Base-by-base conservation (phyloP, 768 basidiomycete genomes). In the Piloderma croceum region DNA sequence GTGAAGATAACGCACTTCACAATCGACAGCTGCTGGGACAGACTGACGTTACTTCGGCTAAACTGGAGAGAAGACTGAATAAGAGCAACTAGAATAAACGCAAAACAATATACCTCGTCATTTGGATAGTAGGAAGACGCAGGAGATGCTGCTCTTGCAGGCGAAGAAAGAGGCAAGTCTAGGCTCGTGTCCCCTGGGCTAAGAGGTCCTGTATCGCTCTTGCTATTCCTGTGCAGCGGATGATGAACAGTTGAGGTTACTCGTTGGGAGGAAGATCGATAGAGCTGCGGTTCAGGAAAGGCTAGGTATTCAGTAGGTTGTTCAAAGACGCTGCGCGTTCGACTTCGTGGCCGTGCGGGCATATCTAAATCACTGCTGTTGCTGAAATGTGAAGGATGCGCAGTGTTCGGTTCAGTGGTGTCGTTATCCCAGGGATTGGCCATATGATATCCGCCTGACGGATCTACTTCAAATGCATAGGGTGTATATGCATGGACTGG, bases 231-330 rank as follows among this genome's bases (percentile, higher is more conserved):
- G 48, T 74, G 67, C 7, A 58, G 49, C 10, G 54, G 49, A 7
- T 43, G 38, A 12, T 49, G 50, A 13, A 36, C 38, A 38, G 47
- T 57, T 39, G 46, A 54, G 45, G 44, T 57, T 32, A 39, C 52
- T 42, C 38, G 58, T 46, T 36, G 54, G 49, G 76, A 77, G 5
- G 57, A 48, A 13, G 74, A 67, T 38, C 74, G 71, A 42, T 70
- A 63, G 21, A 77, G 44, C 45, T 74, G 70, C 10, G 77, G 71
- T 34, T 81, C 74, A 19, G 78, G 74, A 45, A 78, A 75, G 5
- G 65, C 45, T 13, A 74, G 54, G 6, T 54, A 50, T 18, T 45
- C 37, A 10, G 32, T 45, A 6, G 54, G 43, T 24, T 50, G 42
- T 6, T 50, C 59, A 17, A 62, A 48, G n/a, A 58, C 60, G 48